Evolutionary conservation across 129 eudicot species (phyloP).

Genomic region (Flaveria sonorensis): DNA sequence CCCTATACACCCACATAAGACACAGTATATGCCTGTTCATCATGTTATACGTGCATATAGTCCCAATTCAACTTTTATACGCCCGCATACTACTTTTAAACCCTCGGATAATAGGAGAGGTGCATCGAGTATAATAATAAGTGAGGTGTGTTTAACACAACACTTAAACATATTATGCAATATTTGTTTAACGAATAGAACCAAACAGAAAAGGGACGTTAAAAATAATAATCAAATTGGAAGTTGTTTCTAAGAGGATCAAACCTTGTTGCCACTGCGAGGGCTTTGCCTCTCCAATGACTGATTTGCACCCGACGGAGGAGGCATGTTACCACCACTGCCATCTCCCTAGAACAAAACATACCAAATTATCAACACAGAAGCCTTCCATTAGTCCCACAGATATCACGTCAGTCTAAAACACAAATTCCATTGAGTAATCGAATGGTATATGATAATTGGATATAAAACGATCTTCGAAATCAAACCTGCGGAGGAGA

Average conservation of each 20-base stretch:
- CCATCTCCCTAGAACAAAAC: slow-evolving; percentile 38
- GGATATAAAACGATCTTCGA: slow-evolving; percentile 16
- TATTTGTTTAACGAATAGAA: neutral
- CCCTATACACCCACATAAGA: no score
- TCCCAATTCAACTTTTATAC: no score
- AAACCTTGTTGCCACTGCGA: slow-evolving; percentile 53
- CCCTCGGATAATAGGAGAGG: no score
- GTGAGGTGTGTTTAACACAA: no score
- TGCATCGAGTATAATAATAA: no score
- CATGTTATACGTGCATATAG: no score
- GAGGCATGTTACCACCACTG: slow-evolving; percentile 39
- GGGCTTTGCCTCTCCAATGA: slow-evolving; percentile 37
- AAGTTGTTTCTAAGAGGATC: neutral
- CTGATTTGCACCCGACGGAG: slow-evolving; percentile 36
- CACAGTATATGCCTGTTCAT: no score
- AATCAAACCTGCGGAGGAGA: slow-evolving; percentile 35
- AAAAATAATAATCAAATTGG: no score
- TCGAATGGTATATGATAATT: slow-evolving; percentile 19
- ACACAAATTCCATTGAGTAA: neutral
- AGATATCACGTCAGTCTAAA: no score
- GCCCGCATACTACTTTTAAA: no score
- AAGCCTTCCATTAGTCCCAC: neutral
- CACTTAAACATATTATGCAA: neutral
- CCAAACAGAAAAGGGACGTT: neutral
- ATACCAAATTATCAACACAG: neutral